Conservation (phyloP, 768 basidiomycete genomes). For the Galerina marginata region DNA sequence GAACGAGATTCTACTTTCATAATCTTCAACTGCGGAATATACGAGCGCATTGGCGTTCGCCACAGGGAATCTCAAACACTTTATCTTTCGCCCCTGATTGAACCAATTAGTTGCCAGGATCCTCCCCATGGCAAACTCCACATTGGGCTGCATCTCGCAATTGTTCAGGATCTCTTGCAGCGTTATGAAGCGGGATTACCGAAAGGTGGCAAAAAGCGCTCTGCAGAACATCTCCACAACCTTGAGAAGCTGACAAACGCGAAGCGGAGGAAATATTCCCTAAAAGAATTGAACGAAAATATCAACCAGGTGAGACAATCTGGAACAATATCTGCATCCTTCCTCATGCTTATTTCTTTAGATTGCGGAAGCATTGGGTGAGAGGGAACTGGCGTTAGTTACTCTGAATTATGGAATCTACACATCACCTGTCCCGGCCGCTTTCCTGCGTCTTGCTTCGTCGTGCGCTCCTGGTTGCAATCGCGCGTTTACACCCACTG, state of each 20-base stretch:
- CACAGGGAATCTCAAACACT: conserved; percentile 11
- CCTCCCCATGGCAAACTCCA: conserved; percentile 18
- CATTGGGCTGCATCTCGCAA: conserved; percentile 13
- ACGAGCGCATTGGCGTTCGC: conserved; percentile 15
- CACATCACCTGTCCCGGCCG: conserved; percentile 1
- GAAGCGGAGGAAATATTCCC: not conserved
- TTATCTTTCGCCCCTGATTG: conserved; percentile 12
- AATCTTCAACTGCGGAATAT: conserved; percentile 9
- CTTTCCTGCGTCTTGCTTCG: not conserved
- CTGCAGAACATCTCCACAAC: not conserved
- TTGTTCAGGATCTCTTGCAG: conserved; percentile 11
- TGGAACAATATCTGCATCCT: not conserved
- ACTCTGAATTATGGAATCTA: not conserved
- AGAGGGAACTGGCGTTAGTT: not conserved
- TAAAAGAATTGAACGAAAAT: no score
- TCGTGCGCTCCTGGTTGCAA: not conserved
- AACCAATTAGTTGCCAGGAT: conserved; percentile 6
- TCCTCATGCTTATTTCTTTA: not conserved
- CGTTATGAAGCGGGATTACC: not conserved
- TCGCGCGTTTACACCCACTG: not conserved
- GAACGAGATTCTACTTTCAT: conserved; percentile 8
- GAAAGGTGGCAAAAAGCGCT: not conserved
- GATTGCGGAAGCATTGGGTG: not conserved
- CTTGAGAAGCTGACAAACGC: not conserved
- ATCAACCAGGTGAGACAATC: no score